Evolutionary conservation across 225 moss, liverwort and hornwort species (phyloP), one percentile per base, ranked within the genome.

Genomic region (Pseudisothecium myosuroides): DNA sequence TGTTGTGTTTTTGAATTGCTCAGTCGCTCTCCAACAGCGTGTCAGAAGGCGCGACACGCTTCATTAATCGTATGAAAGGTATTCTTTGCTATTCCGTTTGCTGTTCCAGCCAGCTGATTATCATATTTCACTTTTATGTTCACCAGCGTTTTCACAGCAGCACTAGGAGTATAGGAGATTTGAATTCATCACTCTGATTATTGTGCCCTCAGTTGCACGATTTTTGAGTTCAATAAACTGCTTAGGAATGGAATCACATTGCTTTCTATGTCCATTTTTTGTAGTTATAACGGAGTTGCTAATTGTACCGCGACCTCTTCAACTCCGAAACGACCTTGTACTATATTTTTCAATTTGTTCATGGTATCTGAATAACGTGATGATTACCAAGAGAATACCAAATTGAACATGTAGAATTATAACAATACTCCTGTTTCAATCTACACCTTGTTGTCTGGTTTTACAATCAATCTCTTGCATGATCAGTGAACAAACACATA

Each of bases 21-120:
- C 89, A 95, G 95, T 90, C 93, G n/a, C 85, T 94, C 86, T 92
- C 91, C 90, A 88, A 21, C 88, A 93, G 92, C 85, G 81, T 95
- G 56, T 47, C 90, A 76, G 94, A 92, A 91, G 90, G 95, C 36
- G 89, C 90, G 72, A 81, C 93, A 32, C 89, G 91, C 54, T 95
- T 95, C 72, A 67, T 90, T 43, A 93, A 91, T 88, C 93, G 93
- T 43, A 77, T 91, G 87, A 91, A 91, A 94, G 94, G 95, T 95
- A 90, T 45, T 5, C 14, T 39, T 76, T 19, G 43, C 64, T 32
- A 62, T 88, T 41, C 52, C 49, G 45, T 86, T 29, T 37, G 23
- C 71, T 12, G 23, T 60, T n/a, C 26, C 50, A 59, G 79, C 14
- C 16, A 76, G 47, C 14, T 75, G 29, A 47, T 80, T 20, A 27